phyloP scores from a whole-genome alignment of 176 grass and related monocot genomes.

The Oryza officinalis region DNA sequence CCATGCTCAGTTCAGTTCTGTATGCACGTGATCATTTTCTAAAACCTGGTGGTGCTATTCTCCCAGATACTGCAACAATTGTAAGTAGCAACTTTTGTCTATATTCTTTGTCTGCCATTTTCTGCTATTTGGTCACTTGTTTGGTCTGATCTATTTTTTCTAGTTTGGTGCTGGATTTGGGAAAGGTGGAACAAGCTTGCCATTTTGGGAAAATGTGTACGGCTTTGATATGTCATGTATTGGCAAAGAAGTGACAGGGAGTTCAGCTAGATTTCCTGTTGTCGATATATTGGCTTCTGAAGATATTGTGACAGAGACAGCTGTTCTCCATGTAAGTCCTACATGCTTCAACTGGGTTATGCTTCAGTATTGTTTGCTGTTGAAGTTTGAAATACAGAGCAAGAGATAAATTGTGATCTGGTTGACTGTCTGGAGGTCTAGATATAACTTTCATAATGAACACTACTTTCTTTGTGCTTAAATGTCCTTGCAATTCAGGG shows the following conservation, averaged over 20 bases:
- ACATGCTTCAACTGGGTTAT: background rate
- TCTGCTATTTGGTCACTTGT: slow-evolving; percentile 18
- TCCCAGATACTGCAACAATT: slow-evolving; percentile 87
- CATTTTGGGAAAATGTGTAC: slow-evolving; percentile 96
- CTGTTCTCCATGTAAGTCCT: slow-evolving; percentile 74
- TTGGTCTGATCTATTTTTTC: slow-evolving; percentile 22
- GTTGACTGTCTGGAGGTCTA: background rate
- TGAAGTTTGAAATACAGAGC: background rate
- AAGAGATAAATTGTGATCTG: background rate
- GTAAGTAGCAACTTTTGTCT: slow-evolving; percentile 50
- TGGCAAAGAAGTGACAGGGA: slow-evolving; percentile 69
- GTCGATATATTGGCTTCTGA: slow-evolving; percentile 62
- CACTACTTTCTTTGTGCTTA: background rate
- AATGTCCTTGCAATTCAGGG: background rate
- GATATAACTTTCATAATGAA: background rate
- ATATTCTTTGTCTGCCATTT: slow-evolving; percentile 14
- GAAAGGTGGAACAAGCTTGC: slow-evolving; percentile 82
- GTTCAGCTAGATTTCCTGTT: slow-evolving; percentile 62
- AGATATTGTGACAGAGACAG: slow-evolving; percentile 82
- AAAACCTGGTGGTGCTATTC: slow-evolving; percentile 87
- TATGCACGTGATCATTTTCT: slow-evolving; percentile 90
- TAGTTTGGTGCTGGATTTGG: slow-evolving; percentile 93
- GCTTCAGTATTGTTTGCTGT: background rate
- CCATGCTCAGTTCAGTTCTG: slow-evolving; percentile 93
- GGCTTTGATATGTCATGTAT: slow-evolving; percentile 96